Percentiles rank a stretch among this genome's conserved stretches.
phyloP scores from a whole-genome alignment of 2,329 filamentous ascomycete genomes.

The Nothopassalora personata region DNA sequence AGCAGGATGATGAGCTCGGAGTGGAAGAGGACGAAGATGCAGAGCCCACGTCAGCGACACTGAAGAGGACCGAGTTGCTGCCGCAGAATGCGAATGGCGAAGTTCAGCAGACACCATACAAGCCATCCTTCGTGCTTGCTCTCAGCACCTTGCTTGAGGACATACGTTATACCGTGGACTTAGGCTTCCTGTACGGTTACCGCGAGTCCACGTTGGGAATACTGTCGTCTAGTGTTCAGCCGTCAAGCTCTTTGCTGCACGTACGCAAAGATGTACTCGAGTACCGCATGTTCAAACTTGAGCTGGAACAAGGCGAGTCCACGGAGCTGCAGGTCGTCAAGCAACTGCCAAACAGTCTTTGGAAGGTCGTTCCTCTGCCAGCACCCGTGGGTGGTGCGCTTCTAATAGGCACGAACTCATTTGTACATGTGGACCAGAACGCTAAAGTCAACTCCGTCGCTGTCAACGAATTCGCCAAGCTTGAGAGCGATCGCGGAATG shows the following conservation, averaged over 20 bases:
- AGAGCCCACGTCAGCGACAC: conserved; percentile 42
- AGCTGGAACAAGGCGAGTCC: conserved; percentile 86
- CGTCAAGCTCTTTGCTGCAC: conserved; percentile 65
- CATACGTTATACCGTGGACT: conserved; percentile 81
- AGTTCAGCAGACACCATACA: conserved; percentile 62
- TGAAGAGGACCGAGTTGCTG: conserved; percentile 20
- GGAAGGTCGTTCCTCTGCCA: conserved; percentile 74
- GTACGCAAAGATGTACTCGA: conserved; percentile 79
- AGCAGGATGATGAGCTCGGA: conserved; percentile 71
- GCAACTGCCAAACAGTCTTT: conserved; percentile 81
- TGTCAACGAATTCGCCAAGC: conserved; percentile 83
- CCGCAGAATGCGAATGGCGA: conserved; percentile 33
- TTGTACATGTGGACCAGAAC: conserved; percentile 93
- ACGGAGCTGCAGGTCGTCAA: conserved; percentile 85
- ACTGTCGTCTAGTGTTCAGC: conserved; percentile 68
- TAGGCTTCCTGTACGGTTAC: conserved; percentile 94
- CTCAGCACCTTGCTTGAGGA: conserved; percentile 82
- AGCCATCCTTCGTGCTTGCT: conserved; percentile 86
- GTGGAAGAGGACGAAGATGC: conserved; percentile 71
- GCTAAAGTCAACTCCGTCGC: conserved; percentile 89
- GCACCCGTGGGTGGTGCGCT: conserved; percentile 83
- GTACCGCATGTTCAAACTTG: conserved; percentile 92
- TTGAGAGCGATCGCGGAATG: conserved; percentile 76
- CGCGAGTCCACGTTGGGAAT: conserved; percentile 96
- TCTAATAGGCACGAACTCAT: conserved; percentile 78